Evolutionary conservation across 1,284 basidiomycete genomes (phyloP).

Genomic region (Ganoderma resinaceum): DNA sequence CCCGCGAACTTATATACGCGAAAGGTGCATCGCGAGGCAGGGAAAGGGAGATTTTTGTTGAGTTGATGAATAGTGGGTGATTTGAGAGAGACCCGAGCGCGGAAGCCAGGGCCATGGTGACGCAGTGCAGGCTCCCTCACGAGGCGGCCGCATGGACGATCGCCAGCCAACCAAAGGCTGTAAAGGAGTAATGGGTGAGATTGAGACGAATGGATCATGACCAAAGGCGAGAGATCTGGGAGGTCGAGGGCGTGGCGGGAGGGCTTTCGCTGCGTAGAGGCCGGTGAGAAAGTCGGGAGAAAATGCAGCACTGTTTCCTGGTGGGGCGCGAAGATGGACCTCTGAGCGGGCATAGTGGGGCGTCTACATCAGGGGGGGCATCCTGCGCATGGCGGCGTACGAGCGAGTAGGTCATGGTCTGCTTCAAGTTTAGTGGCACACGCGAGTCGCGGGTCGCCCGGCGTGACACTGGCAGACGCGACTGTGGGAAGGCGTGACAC

Average conservation of each 20-base stretch:
- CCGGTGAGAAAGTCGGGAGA: background rate
- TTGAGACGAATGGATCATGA: constrained; percentile 6
- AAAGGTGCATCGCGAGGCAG: constrained; percentile 18
- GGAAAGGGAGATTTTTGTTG: constrained; percentile 8
- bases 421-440: too few relatives aligned
- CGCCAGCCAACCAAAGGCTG: constrained; percentile 10
- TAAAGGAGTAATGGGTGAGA: constrained; percentile 16
- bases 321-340: background rate
- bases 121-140: constrained; percentile 15
- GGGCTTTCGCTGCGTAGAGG: constrained; percentile 3
- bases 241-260: constrained; percentile 7
- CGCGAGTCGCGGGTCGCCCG: too few relatives aligned
- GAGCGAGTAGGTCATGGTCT: background rate
- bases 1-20: constrained; percentile 31
- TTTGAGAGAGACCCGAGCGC: background rate
- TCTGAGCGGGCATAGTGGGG: background rate
- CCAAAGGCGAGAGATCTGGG: constrained; percentile 6
- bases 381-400: background rate
- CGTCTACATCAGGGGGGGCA: background rate
- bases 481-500: background rate
- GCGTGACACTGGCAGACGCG: too few relatives aligned
- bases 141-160: constrained; percentile 25
- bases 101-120: constrained; percentile 16
- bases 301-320: constrained; percentile 11
- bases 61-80: background rate